Base-by-base conservation (phyloP, 1,284 basidiomycete genomes). In the Erythrobasidium hasegawianum region DNA sequence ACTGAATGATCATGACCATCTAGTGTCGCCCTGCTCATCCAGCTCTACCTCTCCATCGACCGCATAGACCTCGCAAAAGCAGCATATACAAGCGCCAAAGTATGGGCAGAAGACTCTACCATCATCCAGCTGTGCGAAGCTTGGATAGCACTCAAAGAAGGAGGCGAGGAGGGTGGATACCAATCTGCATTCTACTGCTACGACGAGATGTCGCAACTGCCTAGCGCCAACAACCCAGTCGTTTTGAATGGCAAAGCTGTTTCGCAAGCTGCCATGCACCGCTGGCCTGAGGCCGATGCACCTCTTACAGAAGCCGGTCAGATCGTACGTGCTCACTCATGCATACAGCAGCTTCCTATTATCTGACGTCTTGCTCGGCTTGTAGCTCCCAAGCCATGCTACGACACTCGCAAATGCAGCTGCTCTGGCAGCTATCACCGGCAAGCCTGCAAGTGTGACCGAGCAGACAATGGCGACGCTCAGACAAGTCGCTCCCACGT, bases 101-200 rank as follows among this genome's bases (percentile, higher is more conserved):
- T 82, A 60, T 89, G 87, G 82, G 89, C 89, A 2, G 90, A 92
- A 75, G 93, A 96, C 77, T 87, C 91, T 71, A 83, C 91, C 39
- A 83, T 96, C 33, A 81, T 96, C 14, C 91, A 95, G 76, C 83
- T 89, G 71, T 90, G 93, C 69, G 90, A 95, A 79, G 89, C 92
- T 9, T 86, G 86, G 69, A 87, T 96, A 67, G 87, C 87, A 13
- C 83, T 96, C 73, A 90, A 26, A 20, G 59, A 68, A 56, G 59
- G 61, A 14, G 67, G 67, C 3, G 60, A 64, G 49, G 67, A 64
- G 11, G 54, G 52, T 14, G 87, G 80, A 81, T 82, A 57, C 84
- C 88, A 75, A 79, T 85, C 54, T 78, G 76, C 77, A 41, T 82
- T 85, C 76, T 89, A 92, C 66, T 93, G 92, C 78, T 96, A 90